Evolutionary conservation across 306 rosid genomes (phyloP), one percentile per base, ranked within the genome.

Genomic region (Trifolium fragiferum): DNA sequence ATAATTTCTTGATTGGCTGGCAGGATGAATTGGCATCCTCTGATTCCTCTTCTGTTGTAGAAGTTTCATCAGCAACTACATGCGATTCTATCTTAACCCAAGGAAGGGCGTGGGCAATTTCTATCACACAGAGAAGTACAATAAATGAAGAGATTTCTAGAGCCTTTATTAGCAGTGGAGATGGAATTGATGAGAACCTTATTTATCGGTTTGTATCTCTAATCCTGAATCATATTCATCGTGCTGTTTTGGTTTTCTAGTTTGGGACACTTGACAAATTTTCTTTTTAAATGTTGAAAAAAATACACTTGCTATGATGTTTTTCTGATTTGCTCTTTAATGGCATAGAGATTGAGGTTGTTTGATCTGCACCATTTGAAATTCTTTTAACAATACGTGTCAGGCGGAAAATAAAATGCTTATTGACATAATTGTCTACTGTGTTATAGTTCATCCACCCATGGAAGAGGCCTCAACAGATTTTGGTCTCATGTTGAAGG

Each of bases 381-480:
- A 33, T 66, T 55, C 21, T 49, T 37, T 41, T 38, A 51, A 16
- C 44, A 55, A 51, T 43, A 72, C 55, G 65, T 72, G 33, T 10
- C 38, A 30, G n/a, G 50, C 58, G 47, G 67, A 64, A 70, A 64
- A 60, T 19, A 40, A 65, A 60, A 49, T 21, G 61, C 51, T 6
- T 74, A 14, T 58, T 82, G 79, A 76, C 72, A 72, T 49, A 13
- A 66, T 72, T 21, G n/a, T 59, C 14, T 76, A 64, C 74, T 55
- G 40, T 72, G 72, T 70, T 78, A 65, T 70, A 91, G 98, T 93
- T 91, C 98, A 69, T 82, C 97, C 50, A 62, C 82, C 71, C 95
- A 94, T 73, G 97, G 98, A 69, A 90, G 94, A 82, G 98, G 96
- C 54, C 80, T 92, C 87, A 89, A 89, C 81, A 84, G 98, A 73